phyloP scores from a whole-genome alignment of 768 basidiomycete species.

The Calocybe gangraenosa region DNA sequence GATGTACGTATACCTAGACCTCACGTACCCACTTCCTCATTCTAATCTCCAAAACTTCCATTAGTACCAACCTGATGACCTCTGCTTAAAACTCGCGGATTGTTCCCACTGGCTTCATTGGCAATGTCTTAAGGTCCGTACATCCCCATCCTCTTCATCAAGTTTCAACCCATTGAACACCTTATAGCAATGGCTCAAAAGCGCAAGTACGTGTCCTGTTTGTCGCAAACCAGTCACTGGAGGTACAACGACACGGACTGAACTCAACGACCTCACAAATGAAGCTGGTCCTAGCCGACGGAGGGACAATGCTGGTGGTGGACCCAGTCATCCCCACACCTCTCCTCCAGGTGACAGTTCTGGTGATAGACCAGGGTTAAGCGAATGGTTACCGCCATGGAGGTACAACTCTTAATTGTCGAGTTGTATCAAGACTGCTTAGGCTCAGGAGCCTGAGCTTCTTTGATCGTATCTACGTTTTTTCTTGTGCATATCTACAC shows the following conservation, averaged over 20 bases:
- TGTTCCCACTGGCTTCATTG: conserved; percentile 83
- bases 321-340: conserved; percentile 1
- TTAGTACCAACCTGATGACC: conserved; percentile 63
- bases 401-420: background rate
- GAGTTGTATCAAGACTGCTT: too few relatives aligned
- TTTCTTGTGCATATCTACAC: background rate
- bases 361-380: background rate
- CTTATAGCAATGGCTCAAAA: conserved; percentile 73
- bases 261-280: conserved; percentile 3
- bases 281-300: conserved; percentile 14
- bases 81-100: conserved; percentile 59
- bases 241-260: background rate
- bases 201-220: conserved; percentile 76
- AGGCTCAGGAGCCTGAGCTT: background rate
- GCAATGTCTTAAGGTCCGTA: conserved; percentile 65
- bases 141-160: background rate
- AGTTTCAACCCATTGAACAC: conserved; percentile 1
- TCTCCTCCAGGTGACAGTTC: background rate
- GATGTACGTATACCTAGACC: conserved; percentile 56
- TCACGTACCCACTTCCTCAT: too few relatives aligned
- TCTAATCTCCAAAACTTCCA: conserved; percentile 3
- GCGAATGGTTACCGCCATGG: conserved; percentile 4
- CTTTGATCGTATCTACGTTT: background rate
- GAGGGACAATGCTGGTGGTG: conserved; percentile 8
- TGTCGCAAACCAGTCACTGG: conserved; percentile 58